These are phyloP conservation scores for Colletotrichum limetticola DNA, from an alignment of 2,329 filamentous ascomycete species.

Conservation along the genomic window DNA sequence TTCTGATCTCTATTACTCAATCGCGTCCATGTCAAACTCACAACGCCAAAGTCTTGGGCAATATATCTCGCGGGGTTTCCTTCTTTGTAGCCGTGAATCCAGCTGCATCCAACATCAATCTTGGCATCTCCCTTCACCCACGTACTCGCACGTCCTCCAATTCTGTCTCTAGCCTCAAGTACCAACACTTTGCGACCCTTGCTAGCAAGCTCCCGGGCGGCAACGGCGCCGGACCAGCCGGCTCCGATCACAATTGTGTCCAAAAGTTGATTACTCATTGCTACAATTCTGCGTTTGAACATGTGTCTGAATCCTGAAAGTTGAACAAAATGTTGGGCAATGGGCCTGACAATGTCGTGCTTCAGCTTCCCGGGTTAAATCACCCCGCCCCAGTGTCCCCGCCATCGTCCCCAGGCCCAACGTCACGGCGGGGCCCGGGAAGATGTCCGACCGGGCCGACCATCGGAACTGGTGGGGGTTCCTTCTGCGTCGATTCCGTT, in stretches of 20 bases:
- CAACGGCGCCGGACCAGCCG: conserved; percentile 29
- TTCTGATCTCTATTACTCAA: neutral
- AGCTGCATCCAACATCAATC: conserved; percentile 31
- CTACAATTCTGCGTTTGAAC: conserved; percentile 22
- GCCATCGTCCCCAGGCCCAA: neutral
- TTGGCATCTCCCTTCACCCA: conserved; percentile 31
- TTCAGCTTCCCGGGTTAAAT: conserved; percentile 9
- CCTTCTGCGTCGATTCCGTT: neutral
- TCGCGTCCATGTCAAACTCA: neutral
- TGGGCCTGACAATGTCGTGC: neutral
- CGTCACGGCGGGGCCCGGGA: conserved; percentile 25
- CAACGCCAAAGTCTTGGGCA: conserved; percentile 29
- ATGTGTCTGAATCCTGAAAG: neutral
- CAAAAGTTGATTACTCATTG: conserved; percentile 16
- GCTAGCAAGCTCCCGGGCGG: conserved; percentile 24
- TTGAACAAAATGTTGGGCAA: neutral
- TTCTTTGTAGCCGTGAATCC: conserved; percentile 31
- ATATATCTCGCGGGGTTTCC: conserved; percentile 31
- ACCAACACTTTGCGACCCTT: conserved; percentile 30
- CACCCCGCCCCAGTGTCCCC: conserved; percentile 16
- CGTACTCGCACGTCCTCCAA: conserved; percentile 33
- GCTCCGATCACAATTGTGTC: conserved; percentile 34
- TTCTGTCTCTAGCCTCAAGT: conserved; percentile 33
- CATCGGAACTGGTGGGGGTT: conserved; percentile 30
- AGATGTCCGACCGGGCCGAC: conserved; percentile 34